A percentile compares a stretch with the other conserved stretches of the same genome.
These are phyloP conservation scores for Lipomyces kockii DNA, from an alignment of 805 yeast species.

Conservation along the genomic window DNA sequence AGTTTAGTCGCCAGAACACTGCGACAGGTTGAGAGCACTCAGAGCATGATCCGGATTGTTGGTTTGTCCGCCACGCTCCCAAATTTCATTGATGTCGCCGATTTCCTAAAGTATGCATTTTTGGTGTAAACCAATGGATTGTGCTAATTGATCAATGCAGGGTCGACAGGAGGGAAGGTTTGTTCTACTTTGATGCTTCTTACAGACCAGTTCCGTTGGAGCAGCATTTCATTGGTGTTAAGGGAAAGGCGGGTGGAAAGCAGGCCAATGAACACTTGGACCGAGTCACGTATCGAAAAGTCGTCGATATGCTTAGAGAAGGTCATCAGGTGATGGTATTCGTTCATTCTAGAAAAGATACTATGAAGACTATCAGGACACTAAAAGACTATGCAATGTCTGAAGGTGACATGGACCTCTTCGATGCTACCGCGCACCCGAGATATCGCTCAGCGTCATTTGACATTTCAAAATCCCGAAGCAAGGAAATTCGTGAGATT, in stretches of 20 bases:
- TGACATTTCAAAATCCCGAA: constrained; percentile 71
- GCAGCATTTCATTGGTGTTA: constrained; percentile 84
- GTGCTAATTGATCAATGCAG: constrained; percentile 33
- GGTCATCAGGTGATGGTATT: constrained; percentile 89
- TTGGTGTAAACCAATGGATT: constrained; percentile 48
- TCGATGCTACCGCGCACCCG: constrained; percentile 46
- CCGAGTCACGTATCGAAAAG: constrained; percentile 72
- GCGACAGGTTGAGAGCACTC: constrained; percentile 92
- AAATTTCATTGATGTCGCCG: constrained; percentile 90
- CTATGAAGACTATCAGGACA: constrained; percentile 77
- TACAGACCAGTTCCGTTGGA: constrained; percentile 93
- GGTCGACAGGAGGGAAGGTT: constrained; percentile 88
- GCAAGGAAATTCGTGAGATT: constrained; percentile 78
- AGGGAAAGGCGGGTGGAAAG: constrained; percentile 80
- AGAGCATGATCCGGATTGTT: constrained; percentile 89
- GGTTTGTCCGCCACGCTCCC: constrained; percentile 95
- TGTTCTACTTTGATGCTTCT: constrained; percentile 92
- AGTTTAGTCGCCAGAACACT: constrained; percentile 92
- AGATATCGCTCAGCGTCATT: constrained; percentile 51
- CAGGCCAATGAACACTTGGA: constrained; percentile 64
- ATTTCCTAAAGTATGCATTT: constrained; percentile 56
- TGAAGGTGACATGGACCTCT: constrained; percentile 60
- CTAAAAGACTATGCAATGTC: constrained; percentile 71
- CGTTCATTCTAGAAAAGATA: constrained; percentile 94
- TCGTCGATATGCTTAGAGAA: constrained; percentile 61